These are phyloP conservation scores for Maudiozyma pseudohumilis DNA, from an alignment of 805 yeast genomes.

Conservation along the genomic window DNA sequence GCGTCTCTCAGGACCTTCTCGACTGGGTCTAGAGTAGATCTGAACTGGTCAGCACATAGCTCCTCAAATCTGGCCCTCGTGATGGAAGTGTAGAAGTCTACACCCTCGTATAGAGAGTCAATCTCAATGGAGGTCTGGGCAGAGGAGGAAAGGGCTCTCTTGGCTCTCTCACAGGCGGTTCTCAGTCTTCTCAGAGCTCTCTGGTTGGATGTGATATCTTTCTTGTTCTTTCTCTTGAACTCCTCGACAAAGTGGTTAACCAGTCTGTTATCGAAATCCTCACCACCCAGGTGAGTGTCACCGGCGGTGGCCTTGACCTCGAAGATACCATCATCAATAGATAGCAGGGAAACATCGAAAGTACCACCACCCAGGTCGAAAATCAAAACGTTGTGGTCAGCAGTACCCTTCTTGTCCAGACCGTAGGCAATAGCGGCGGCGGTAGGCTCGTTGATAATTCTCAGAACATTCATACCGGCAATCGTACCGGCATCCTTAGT, in stretches of 20 bases:
- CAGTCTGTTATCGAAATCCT: conserved; percentile 91
- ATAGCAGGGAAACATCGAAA: conserved; percentile 86
- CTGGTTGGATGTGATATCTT: conserved; percentile 82
- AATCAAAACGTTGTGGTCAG: conserved; percentile 80
- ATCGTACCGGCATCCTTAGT: conserved; percentile 96
- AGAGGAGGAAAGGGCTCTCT: conserved; percentile 93
- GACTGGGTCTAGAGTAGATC: conserved; percentile 89
- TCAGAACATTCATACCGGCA: conserved; percentile 89
- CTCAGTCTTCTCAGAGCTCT: conserved; percentile 95
- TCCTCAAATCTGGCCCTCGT: conserved; percentile 98
- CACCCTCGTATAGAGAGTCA: conserved; percentile 89
- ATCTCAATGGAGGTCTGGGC: conserved; percentile 93
- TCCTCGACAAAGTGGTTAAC: conserved; percentile 85
- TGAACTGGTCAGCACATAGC: conserved; percentile 86
- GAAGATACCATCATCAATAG: conserved; percentile 93
- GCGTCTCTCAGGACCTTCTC: conserved; percentile 90
- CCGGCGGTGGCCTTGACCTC: conserved; percentile 82
- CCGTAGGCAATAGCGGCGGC: conserved; percentile 98
- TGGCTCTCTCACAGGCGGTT: conserved; percentile 97
- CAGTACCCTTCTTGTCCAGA: conserved; percentile 64
- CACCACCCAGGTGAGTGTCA: conserved; percentile 88
- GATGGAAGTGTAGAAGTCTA: conserved; percentile 90
- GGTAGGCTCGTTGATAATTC: conserved; percentile 95
- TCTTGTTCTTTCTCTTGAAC: conserved; percentile 93
- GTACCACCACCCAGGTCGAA: conserved; percentile 98